phyloP scores from a whole-genome alignment of 1,139 yeast genomes.

The Hyphopichia buzzinii region DNA sequence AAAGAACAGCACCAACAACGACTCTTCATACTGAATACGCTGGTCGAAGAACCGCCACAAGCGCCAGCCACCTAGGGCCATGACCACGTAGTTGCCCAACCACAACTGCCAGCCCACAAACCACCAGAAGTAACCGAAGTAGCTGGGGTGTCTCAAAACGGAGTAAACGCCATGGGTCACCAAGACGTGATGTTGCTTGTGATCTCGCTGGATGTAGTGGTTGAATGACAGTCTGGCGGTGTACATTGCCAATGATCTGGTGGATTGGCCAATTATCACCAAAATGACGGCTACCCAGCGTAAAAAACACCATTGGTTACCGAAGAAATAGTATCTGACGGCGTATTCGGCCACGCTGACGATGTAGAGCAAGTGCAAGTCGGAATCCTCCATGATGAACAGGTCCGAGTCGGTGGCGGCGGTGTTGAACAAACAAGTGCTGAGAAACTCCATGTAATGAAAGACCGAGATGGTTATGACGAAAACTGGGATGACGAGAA shows the following conservation, averaged over 20 bases:
- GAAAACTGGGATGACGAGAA: background rate
- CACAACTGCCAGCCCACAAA: conserved; percentile 80
- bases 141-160: conserved; percentile 79
- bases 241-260: conserved; percentile 77
- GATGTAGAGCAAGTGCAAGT: conserved; percentile 62
- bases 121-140: conserved; percentile 93
- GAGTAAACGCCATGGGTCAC: conserved; percentile 74
- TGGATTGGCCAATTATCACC: conserved; percentile 58
- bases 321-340: conserved; percentile 6
- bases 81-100: conserved; percentile 48
- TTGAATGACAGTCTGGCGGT: conserved; percentile 89
- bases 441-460: conserved; percentile 78
- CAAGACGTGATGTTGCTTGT: conserved; percentile 54
- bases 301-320: conserved; percentile 1
- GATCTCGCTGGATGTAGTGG: conserved; percentile 65
- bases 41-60: conserved; percentile 66
- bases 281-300: conserved; percentile 45
- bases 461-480: conserved; percentile 54
- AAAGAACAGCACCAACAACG: conserved; percentile 61
- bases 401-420: conserved; percentile 69
- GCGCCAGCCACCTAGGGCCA: conserved; percentile 26
- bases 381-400: conserved; percentile 72
- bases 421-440: conserved; percentile 73
- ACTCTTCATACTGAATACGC: conserved; percentile 73
- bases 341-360: conserved; percentile 25